phyloP scores from a whole-genome alignment of 176 grass and related monocot species.

The Alopecurus myosuroides region DNA sequence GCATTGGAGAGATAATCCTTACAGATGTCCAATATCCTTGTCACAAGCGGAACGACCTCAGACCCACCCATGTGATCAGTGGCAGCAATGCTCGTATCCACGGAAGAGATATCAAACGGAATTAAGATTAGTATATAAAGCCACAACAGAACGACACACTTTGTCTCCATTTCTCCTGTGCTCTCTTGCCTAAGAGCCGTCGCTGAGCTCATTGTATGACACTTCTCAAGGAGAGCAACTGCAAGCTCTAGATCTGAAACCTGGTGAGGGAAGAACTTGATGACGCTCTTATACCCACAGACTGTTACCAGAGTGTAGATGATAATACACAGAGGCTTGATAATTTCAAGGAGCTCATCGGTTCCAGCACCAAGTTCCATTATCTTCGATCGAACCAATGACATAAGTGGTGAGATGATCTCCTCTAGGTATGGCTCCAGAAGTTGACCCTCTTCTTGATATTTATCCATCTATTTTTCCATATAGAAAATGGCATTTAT shows the following conservation, averaged over 20 bases:
- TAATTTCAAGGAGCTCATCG: slow-evolving; percentile 53
- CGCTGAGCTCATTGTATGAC: slow-evolving; percentile 44
- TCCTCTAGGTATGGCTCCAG: slow-evolving; percentile 86
- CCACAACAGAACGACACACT: slow-evolving; percentile 92
- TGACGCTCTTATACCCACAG: slow-evolving; percentile 83
- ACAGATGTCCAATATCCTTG: slow-evolving; percentile 79
- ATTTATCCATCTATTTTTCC: slow-evolving; percentile 82
- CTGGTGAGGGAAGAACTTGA: slow-evolving; percentile 95
- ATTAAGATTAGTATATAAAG: slow-evolving; percentile 97
- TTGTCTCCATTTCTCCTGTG: slow-evolving; percentile 97
- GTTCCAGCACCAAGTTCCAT: slow-evolving; percentile 44
- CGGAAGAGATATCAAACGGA: slow-evolving; percentile 93
- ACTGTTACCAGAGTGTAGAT: slow-evolving; percentile 88
- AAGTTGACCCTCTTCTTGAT: slow-evolving; percentile 96
- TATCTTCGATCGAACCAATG: slow-evolving; percentile 57
- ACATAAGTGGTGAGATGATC: slow-evolving; percentile 79
- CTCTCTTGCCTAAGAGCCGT: slow-evolving; percentile 81
- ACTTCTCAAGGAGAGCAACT: slow-evolving; percentile 74
- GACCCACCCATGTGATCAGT: slow-evolving; percentile 24
- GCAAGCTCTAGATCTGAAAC: slow-evolving; percentile 93
- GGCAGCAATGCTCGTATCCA: slow-evolving; percentile 72
- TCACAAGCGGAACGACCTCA: slow-evolving; percentile 69
- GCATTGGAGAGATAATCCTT: slow-evolving; percentile 92
- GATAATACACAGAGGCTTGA: slow-evolving; percentile 90
- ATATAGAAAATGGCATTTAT: not conserved